A percentile compares a stretch with the other conserved stretches of the same genome.
These are phyloP conservation scores for Crataegus laevigata DNA, from an alignment of 306 rosid species.

Conservation along the genomic window DNA sequence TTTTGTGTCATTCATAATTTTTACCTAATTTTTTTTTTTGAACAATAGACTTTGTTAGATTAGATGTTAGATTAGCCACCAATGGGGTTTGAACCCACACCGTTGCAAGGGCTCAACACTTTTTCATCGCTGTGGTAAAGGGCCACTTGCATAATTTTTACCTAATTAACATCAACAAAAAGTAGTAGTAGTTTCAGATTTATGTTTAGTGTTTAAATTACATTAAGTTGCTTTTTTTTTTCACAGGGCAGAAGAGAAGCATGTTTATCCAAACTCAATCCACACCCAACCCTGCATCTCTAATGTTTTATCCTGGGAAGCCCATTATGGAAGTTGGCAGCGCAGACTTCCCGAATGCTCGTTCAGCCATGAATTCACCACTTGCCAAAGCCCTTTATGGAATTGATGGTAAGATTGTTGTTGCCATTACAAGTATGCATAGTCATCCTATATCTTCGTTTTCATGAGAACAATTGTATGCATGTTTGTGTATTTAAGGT, in stretches of 20 bases:
- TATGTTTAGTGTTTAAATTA: neutral
- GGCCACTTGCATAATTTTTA: neutral
- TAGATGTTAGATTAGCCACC: too few relatives aligned
- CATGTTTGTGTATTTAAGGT: neutral
- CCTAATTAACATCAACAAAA: neutral
- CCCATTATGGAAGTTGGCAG: constrained; percentile 93
- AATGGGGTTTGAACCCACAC: too few relatives aligned
- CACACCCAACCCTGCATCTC: constrained; percentile 62
- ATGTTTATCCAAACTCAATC: constrained; percentile 66
- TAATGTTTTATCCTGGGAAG: constrained; percentile 62
- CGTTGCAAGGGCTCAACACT: too few relatives aligned
- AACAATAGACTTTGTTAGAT: too few relatives aligned
- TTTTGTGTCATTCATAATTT: neutral
- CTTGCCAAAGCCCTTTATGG: constrained; percentile 76
- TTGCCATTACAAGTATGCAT: neutral
- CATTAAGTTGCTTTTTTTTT: neutral
- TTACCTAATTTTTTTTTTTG: too few relatives aligned
- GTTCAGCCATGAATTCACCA: constrained; percentile 75
- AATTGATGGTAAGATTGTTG: constrained; percentile 49
- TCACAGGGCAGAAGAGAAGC: constrained; percentile 56
- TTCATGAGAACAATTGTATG: neutral
- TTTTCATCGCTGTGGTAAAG: too few relatives aligned
- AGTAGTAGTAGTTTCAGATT: neutral
- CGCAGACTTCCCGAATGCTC: constrained; percentile 84
- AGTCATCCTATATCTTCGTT: neutral